These are phyloP conservation scores for Acorus calamus DNA, from an alignment of 106 monocot genomes.

Conservation along the genomic window DNA sequence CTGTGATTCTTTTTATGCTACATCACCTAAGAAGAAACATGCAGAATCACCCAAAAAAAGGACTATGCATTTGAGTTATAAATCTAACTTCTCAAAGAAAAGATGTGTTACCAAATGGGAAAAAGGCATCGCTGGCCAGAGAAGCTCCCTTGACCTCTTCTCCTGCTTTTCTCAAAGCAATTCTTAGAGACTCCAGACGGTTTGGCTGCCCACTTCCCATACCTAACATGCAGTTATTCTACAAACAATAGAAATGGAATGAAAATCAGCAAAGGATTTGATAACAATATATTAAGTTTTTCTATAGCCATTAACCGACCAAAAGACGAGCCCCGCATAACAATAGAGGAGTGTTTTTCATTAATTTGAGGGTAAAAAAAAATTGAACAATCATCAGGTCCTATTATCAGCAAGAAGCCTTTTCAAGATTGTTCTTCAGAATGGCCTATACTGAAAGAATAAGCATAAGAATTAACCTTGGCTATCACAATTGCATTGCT, in stretches of 20 bases:
- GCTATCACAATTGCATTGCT: constrained; percentile 98
- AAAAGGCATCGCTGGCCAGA: constrained; percentile 96
- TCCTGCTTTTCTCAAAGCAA: constrained; percentile 94
- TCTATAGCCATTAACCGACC: no score
- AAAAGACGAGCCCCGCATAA: no score
- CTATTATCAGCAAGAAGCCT: no score
- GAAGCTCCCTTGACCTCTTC: constrained; percentile 86
- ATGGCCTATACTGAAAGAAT: background rate
- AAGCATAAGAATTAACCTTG: constrained; percentile 49
- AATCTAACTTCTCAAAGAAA: no score
- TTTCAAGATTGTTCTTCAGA: no score
- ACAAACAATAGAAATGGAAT: constrained; percentile 1
- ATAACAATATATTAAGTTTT: background rate
- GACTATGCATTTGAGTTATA: no score
- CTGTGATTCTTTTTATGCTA: no score
- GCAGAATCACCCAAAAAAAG: no score
- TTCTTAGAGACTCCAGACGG: constrained; percentile 73
- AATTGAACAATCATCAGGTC: no score
- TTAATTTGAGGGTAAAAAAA: no score
- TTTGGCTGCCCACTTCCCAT: constrained; percentile 99
- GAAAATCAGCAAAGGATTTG: background rate
- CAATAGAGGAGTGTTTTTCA: no score
- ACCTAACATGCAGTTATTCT: constrained; percentile 95
- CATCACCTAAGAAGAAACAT: no score
- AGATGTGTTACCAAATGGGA: constrained; percentile 66